Conservation (phyloP, 1,284 basidiomycete genomes). For the Ganoderma resinaceum region DNA sequence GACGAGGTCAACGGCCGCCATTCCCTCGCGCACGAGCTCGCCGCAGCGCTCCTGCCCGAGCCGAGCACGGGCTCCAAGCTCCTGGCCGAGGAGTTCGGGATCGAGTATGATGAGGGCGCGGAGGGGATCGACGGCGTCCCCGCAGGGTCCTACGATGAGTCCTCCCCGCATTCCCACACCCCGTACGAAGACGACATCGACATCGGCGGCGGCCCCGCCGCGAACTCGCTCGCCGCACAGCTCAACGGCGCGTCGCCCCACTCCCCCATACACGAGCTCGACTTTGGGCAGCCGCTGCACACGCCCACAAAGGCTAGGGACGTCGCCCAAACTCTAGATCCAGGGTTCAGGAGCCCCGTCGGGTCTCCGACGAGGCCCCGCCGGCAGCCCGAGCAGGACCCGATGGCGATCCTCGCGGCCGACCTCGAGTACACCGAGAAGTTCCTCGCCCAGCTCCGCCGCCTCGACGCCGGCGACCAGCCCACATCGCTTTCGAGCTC, state of each 20-base stretch:
- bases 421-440: constrained; percentile 80
- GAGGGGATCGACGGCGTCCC: constrained; percentile 73
- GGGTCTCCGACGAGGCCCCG: constrained; percentile 38
- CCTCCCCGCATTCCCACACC: constrained; percentile 7
- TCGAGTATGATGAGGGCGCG: constrained; percentile 85
- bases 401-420: constrained; percentile 73
- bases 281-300: constrained; percentile 14
- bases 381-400: constrained; percentile 60
- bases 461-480: constrained; percentile 63
- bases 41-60: constrained; percentile 83
- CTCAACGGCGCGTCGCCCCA: constrained; percentile 27
- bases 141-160: constrained; percentile 24
- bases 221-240: constrained; percentile 27
- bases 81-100: constrained; percentile 83
- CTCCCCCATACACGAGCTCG: constrained; percentile 19
- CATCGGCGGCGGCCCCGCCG: constrained; percentile 33
- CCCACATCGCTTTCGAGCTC: constrained; percentile 28
- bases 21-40: constrained; percentile 84
- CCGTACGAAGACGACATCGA: constrained; percentile 27
- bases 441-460: constrained; percentile 74
- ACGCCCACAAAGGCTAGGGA: constrained; percentile 30
- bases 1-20: constrained; percentile 57
- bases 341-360: constrained; percentile 51
- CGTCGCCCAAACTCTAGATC: constrained; percentile 48
- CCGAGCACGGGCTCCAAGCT: constrained; percentile 76